Evolutionary conservation across 2,329 filamentous ascomycete genomes (phyloP).

Genomic region (Apiospora rasikravindrae): DNA sequence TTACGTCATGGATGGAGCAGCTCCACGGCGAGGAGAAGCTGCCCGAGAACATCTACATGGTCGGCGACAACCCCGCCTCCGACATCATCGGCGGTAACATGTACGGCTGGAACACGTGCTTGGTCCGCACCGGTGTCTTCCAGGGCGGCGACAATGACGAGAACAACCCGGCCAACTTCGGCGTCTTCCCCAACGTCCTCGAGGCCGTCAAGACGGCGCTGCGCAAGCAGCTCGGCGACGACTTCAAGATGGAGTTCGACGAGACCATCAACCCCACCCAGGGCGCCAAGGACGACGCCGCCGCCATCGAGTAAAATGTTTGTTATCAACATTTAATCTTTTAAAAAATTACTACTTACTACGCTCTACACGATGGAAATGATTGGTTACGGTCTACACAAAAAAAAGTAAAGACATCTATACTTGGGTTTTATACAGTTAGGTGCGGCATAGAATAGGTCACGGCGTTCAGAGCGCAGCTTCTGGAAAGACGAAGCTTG

Average conservation of each 20-base stretch:
- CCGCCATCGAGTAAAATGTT: conserved; percentile 6
- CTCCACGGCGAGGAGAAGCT: conserved; percentile 75
- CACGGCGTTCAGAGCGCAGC: conserved; percentile 6
- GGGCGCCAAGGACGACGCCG: conserved; percentile 48
- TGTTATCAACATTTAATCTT: background rate
- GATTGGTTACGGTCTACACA: background rate
- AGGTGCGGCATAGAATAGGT: conserved; percentile 17
- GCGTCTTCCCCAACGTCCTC: conserved; percentile 75
- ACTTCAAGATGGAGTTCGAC: conserved; percentile 77
- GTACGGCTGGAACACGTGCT: conserved; percentile 82
- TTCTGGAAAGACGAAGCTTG: background rate
- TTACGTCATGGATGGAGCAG: conserved; percentile 76
- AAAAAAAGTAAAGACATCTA: conserved; percentile 10
- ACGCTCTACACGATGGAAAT: conserved; percentile 14
- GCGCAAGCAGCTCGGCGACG: conserved; percentile 71
- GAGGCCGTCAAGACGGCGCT: conserved; percentile 73
- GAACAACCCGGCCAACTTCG: conserved; percentile 78
- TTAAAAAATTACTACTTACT: conserved; percentile 29
- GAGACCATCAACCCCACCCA: conserved; percentile 73
- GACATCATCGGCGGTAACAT: conserved; percentile 80
- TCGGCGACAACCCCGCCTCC: conserved; percentile 75
- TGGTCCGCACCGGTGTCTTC: conserved; percentile 80
- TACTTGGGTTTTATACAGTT: conserved; percentile 2
- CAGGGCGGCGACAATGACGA: conserved; percentile 78
- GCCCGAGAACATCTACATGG: conserved; percentile 76